phyloP scores from a whole-genome alignment of 1,139 yeast genomes.

The Candida pseudocylindracea region DNA sequence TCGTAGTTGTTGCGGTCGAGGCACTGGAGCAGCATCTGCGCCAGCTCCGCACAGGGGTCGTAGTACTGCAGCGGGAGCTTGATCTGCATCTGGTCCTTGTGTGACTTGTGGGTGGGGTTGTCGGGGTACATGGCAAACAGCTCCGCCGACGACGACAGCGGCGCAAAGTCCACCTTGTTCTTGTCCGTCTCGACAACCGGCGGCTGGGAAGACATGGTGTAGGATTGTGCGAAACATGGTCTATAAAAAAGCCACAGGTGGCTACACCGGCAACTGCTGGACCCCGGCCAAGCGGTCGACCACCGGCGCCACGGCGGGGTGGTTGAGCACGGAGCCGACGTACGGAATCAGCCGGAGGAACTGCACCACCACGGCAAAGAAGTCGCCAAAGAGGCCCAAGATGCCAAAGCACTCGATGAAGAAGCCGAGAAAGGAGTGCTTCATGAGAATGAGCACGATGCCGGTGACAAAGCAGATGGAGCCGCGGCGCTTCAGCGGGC shows the following conservation, averaged over 20 bases:
- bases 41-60: constrained; percentile 83
- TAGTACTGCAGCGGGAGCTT: constrained; percentile 71
- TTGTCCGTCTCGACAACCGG: constrained; percentile 10
- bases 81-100: constrained; percentile 33
- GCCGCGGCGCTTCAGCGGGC: constrained; percentile 77
- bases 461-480: constrained; percentile 62
- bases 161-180: constrained; percentile 25
- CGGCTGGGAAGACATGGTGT: neutral
- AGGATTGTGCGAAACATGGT: neutral
- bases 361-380: constrained; percentile 76
- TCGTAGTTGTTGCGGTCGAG: constrained; percentile 56
- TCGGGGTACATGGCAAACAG: constrained; percentile 68
- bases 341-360: constrained; percentile 75
- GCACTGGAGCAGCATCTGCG: constrained; percentile 72
- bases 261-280: constrained; percentile 18
- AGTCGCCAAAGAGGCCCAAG: constrained; percentile 75
- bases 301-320: constrained; percentile 67
- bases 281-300: constrained; percentile 23
- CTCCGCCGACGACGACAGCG: constrained; percentile 24
- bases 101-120: constrained; percentile 39
- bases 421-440: constrained; percentile 71
- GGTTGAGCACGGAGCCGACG: constrained; percentile 68
- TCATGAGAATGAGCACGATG: constrained; percentile 47
- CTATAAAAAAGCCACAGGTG: neutral
- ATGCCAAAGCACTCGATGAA: constrained; percentile 73